phyloP scores from a whole-genome alignment of 1,284 basidiomycete species.

The Malassezia vespertilionis region DNA sequence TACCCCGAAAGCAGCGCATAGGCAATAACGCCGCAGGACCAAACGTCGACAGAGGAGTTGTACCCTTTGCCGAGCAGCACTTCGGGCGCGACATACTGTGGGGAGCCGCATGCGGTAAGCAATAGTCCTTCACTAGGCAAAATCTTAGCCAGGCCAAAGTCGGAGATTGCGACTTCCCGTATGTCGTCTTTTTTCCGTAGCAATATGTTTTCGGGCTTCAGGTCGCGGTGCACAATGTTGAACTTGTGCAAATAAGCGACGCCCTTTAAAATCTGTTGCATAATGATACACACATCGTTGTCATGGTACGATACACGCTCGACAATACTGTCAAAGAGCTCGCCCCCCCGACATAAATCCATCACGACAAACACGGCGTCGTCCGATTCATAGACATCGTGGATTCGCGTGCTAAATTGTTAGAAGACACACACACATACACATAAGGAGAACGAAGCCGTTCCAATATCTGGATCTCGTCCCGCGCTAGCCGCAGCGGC shows the following conservation, averaged over 20 bases:
- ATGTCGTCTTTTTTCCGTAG: constrained; percentile 29
- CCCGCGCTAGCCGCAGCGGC: constrained; percentile 5
- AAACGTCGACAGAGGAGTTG: constrained; percentile 38
- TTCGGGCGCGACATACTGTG: constrained; percentile 46
- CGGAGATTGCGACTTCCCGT: constrained; percentile 39
- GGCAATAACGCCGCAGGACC: constrained; percentile 45
- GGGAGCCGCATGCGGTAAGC: constrained; percentile 44
- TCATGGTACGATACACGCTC: constrained; percentile 41
- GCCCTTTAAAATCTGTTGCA: constrained; percentile 37
- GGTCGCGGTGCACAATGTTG: constrained; percentile 43
- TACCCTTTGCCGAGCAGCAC: constrained; percentile 44
- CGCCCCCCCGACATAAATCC: constrained; percentile 42
- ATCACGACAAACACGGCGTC: constrained; percentile 46
- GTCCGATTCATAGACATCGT: constrained; percentile 45
- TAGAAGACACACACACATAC: neutral
- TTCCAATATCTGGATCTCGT: constrained; percentile 40
- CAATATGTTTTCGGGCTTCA: constrained; percentile 47
- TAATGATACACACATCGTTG: constrained; percentile 40
- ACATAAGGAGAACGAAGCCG: constrained; percentile 40
- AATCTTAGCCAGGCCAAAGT: constrained; percentile 44
- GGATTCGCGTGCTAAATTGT: constrained; percentile 31
- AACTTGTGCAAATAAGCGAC: constrained; percentile 41
- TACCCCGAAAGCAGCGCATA: constrained; percentile 45
- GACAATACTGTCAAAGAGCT: constrained; percentile 44
- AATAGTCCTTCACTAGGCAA: constrained; percentile 39